Base-by-base conservation (phyloP, 192 early-diverging fungal genomes). In the Cladochytrium replicatum region DNA sequence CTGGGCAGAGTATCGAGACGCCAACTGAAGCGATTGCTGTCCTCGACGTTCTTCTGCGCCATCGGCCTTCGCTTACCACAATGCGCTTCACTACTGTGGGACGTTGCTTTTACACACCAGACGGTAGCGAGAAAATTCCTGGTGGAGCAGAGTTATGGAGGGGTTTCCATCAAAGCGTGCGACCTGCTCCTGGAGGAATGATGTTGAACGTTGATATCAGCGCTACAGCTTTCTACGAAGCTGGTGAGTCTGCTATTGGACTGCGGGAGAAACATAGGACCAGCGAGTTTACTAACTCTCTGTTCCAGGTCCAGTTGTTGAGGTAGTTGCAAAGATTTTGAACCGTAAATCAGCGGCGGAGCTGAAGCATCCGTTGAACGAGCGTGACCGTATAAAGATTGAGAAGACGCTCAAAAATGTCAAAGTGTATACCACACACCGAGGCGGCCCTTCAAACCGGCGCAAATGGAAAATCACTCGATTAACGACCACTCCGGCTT, bases 391-490 rank as follows among this genome's bases (percentile, higher is more conserved):
- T 37, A 37, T 37, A 17, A 13, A 17, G 17, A 13, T 37, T 17
- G 34, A 37, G 17, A 37, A 37, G 34, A 17, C 17, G 13, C 17
- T 37, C 13, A 37, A 13, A 17, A 13, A 37, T 37, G 34, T 37
- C 13, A 37, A 37, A 37, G 34, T 37, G 66, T 37, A 46, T 56
- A 13, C 30, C 53, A 13, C 66, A 59, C 4, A 29, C 87, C 23
- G 71, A 72, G 27, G 68, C 69, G 15, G 29, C 85, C 8, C 52
- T 64, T 11, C 55, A 87, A 41, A 67, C 63, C 21, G 65, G 82
- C 13, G 75, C 29, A 76, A 68, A 46, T 78, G 73, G 44, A 71
- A 75, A 3, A 69, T 82, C 47, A 46, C 46, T 38, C 77, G 74
- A 44, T 34, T 86, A n/a, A 83, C 81, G 0, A 40, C 39, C 11